phyloP scores from a whole-genome alignment of 1,284 basidiomycete species.

The Neolentinus lepideus region DNA sequence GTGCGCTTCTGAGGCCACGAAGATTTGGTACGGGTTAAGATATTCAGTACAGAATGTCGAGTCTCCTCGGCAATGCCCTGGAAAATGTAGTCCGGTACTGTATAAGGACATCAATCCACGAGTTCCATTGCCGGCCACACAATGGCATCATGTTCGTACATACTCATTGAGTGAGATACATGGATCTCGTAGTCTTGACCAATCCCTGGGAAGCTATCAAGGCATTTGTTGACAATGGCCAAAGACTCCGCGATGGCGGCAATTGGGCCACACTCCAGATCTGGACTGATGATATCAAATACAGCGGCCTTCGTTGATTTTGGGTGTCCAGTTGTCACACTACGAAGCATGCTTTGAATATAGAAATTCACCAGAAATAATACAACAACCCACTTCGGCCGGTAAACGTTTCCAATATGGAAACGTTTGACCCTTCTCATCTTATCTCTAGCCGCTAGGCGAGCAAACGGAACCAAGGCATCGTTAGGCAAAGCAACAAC shows the following conservation, averaged over 20 bases:
- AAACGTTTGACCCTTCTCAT: slow-evolving; percentile 85
- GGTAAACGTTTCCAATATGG: slow-evolving; percentile 72
- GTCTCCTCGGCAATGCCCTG: slow-evolving; percentile 50
- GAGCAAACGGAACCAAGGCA: slow-evolving; percentile 77
- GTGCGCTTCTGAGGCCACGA: slow-evolving; percentile 62
- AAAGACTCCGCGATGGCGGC: slow-evolving; percentile 68
- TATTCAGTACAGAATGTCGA: slow-evolving; percentile 47
- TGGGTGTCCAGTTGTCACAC: slow-evolving; percentile 63
- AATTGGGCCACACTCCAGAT: slow-evolving; percentile 48
- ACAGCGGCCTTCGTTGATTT: slow-evolving; percentile 63
- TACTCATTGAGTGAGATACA: slow-evolving; percentile 69
- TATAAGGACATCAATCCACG: not conserved
- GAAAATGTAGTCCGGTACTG: slow-evolving; percentile 61
- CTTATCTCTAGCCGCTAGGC: slow-evolving; percentile 71
- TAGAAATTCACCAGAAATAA: not conserved
- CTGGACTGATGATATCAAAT: slow-evolving; percentile 75
- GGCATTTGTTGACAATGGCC: slow-evolving; percentile 53
- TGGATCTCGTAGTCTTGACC: slow-evolving; percentile 61
- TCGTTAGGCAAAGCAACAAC: slow-evolving; percentile 77
- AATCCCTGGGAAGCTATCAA: slow-evolving; percentile 66
- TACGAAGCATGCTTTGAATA: slow-evolving; percentile 18
- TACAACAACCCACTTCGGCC: slow-evolving; percentile 43
- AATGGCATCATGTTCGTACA: slow-evolving; percentile 15
- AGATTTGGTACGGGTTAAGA: slow-evolving; percentile 57
- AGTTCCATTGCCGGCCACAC: slow-evolving; percentile 2